A percentile compares a stretch with the other conserved stretches of the same genome.
phyloP scores from a whole-genome alignment of 2,329 filamentous ascomycete species.

The Grosmannia serpens region DNA sequence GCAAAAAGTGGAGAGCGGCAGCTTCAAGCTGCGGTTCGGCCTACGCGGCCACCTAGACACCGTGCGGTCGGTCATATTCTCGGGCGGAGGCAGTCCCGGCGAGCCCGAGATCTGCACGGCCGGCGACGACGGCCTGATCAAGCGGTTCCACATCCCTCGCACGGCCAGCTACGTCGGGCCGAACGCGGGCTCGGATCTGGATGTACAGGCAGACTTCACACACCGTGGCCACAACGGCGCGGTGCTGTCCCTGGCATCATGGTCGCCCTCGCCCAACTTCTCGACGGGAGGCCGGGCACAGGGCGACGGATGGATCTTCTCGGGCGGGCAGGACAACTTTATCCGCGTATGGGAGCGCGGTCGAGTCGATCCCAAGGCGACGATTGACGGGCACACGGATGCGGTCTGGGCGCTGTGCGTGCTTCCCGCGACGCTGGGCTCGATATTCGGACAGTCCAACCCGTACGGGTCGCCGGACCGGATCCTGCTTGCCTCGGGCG shows the following conservation, averaged over 20 bases:
- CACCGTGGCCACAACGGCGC: constrained; percentile 88
- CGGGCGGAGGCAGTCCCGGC: constrained; percentile 84
- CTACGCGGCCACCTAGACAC: constrained; percentile 88
- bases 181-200: constrained; percentile 58
- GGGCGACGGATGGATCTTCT: constrained; percentile 97
- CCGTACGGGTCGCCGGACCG: constrained; percentile 73
- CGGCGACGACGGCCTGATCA: constrained; percentile 90
- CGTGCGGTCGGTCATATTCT: constrained; percentile 91
- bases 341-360: constrained; percentile 93
- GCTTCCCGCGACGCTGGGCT: constrained; percentile 68
- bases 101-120: constrained; percentile 96
- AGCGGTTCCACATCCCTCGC: constrained; percentile 89
- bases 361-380: constrained; percentile 88
- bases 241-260: constrained; percentile 77
- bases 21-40: constrained; percentile 87
- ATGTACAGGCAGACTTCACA: constrained; percentile 88
- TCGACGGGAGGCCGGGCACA: constrained; percentile 76
- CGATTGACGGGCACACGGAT: constrained; percentile 86
- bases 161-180: constrained; percentile 40
- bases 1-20: constrained; percentile 57
- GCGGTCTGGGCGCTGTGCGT: constrained; percentile 94
- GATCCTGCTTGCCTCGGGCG: constrained; percentile 81
- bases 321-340: constrained; percentile 86
- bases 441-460: constrained; percentile 66
- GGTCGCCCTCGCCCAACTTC: constrained; percentile 78